phyloP scores from a whole-genome alignment of 495 filamentous ascomycete species.

The Bryoglossum gracile region DNA sequence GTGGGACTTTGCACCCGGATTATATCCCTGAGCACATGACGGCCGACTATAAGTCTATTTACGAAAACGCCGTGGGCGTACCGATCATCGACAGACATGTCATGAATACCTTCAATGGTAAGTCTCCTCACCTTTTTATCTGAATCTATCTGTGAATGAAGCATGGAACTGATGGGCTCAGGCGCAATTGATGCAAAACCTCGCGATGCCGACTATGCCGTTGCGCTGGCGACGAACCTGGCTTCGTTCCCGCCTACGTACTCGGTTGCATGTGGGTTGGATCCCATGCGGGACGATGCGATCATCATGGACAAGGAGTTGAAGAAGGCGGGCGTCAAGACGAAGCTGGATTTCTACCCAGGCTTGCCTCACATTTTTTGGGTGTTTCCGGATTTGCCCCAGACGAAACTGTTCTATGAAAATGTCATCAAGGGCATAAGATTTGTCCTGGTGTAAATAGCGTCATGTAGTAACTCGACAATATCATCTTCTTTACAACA shows the following conservation, averaged over 20 bases:
- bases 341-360: not conserved
- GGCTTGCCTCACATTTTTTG: not conserved
- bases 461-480: too few relatives aligned
- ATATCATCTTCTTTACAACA: too few relatives aligned
- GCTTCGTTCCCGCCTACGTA: not conserved
- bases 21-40: not conserved
- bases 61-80: not conserved
- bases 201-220: not conserved
- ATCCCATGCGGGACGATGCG: not conserved
- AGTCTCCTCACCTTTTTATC: not conserved
- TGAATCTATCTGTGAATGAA: not conserved
- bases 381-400: not conserved
- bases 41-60: not conserved
- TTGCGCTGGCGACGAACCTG: not conserved
- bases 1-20: not conserved
- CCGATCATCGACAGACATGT: not conserved
- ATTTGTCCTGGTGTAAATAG: too few relatives aligned
- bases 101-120: not conserved
- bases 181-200: not conserved
- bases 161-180: too few relatives aligned
- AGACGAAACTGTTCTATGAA: too few relatives aligned
- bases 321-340: conserved; percentile 1
- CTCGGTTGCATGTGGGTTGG: not conserved
- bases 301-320: conserved; percentile 3
- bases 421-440: too few relatives aligned